Evolutionary conservation across 169 alveolate genomes (phyloP), one percentile per base, ranked within the genome.

Genomic region (Babesia bovis): DNA sequence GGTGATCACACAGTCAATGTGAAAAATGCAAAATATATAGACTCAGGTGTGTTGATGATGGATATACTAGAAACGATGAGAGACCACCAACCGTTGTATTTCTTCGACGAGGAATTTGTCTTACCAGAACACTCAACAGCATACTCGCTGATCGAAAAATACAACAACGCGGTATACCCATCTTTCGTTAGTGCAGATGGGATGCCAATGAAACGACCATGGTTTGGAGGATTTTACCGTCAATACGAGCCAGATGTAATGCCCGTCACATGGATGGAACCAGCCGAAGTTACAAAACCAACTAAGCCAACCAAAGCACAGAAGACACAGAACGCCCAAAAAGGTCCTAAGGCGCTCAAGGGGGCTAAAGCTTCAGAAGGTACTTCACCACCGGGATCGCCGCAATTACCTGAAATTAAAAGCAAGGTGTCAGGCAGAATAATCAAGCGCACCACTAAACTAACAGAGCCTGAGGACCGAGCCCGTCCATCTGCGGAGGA

Each of bases 371-470:
- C 26, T 17, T 6, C 19, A 17, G 55, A 47, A 47, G 9, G 7
- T 17, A 23, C 5, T 4, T 1, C 25, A 4, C 33, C 41, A 30
- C 50, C 73, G 5, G n/a, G n/a, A n/a, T n/a, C n/a, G n/a, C 38
- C 61, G 7, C 51, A 26, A 30, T 49, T 49, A 2, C 51, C 47
- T 7, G 85, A 75, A 26, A 61, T 65, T 40, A 75, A 75, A 30
- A 75, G 85, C 56, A 75, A 67, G 72, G 78, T 67, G 2, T 60
- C 77, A 51, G 85, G 85, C 1, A 53, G 85, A 10, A 59, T 75
- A 12, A 75, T 75, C 2, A 65, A 70, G 26, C 56, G 73, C 58
- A 63, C 42, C 60, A 45, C 73, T 38, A 63, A 63, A 25, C 60
- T 63, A 25, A 21, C 73, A 23, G 73, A 63, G 32, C 35, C 33